Base-by-base conservation (phyloP, 345 rosid genomes). In the Melaleuca alternifolia region DNA sequence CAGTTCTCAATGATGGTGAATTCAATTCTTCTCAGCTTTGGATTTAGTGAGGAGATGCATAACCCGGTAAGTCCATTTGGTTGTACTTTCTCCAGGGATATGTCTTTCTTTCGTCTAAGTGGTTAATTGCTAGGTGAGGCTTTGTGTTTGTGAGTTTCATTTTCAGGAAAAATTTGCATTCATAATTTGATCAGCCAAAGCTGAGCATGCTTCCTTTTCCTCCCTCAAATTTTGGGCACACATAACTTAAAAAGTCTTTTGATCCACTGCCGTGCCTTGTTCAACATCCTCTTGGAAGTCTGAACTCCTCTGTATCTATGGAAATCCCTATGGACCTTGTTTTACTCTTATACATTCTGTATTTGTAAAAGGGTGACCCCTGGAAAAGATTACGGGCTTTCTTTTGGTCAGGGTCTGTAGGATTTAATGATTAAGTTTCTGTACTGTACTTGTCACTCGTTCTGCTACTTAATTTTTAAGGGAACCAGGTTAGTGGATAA, bases 21-120 rank as follows among this genome's bases (percentile, higher is more conserved):
- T 87, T 91, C 95, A 53, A 88, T 96, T 91, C 98, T 96, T 88
- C 87, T 91, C 86, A 98, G 88, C 84, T 95, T 98, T 51, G 99
- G 99, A 83, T 89, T 98, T 71, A 93, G 93, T 82, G 98, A 95
- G 82, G 99, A 98, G 87, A 95, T 98, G 98, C 96, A 96, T 91
- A 95, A 94, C 89, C 97, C 95, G 3, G 98, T 96, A 87, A 93
- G 98, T 91, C 81, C 65, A 18, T 9, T 71, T 1, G 2, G 81
- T 37, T 71, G 48, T 71, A 71, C 81, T 71, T 71, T 71, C 24
- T 71, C 2, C 7, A 18, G 26, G 12, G 24, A 18, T 37, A 24
- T 71, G 81, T 71, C 81, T 71, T 71, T 71, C 37, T 37, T 37
- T 71, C 33, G 46, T 71, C 48, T 71, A 37, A 71, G 0, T 71